Conservation (phyloP, 2,329 filamentous ascomycete species). For the Rhynchosporium graminicola region DNA sequence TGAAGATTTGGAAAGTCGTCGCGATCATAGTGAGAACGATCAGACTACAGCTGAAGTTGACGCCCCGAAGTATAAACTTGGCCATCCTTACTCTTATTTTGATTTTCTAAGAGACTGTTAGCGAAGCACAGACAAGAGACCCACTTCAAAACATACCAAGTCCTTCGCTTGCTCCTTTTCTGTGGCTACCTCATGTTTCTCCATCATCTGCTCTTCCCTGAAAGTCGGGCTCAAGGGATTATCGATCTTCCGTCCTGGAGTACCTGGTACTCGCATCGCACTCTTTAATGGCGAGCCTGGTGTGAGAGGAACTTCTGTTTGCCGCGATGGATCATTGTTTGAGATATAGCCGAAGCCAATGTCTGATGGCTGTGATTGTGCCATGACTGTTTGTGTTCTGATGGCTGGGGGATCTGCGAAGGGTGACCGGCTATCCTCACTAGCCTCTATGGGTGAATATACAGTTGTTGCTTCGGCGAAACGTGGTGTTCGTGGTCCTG, state of each 20-base stretch:
- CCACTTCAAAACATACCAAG: constrained; percentile 60
- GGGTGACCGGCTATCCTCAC: constrained; percentile 49
- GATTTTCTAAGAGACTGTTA: constrained; percentile 69
- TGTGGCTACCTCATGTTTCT: constrained; percentile 78
- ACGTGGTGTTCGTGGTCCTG: constrained; percentile 58
- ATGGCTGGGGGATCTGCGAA: constrained; percentile 61
- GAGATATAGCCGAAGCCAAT: constrained; percentile 91
- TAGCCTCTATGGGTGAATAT: constrained; percentile 70
- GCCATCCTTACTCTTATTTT: constrained; percentile 89
- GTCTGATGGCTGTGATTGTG: constrained; percentile 75
- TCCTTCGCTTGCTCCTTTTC: constrained; percentile 88
- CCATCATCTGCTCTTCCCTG: constrained; percentile 79
- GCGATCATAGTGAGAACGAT: constrained; percentile 91
- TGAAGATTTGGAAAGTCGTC: constrained; percentile 89
- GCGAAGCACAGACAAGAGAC: constrained; percentile 21
- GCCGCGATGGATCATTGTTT: constrained; percentile 53
- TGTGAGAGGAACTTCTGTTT: constrained; percentile 63
- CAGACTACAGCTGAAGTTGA: constrained; percentile 95
- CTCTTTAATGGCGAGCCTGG: constrained; percentile 84
- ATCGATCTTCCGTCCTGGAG: constrained; percentile 68
- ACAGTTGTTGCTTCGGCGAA: constrained; percentile 81
- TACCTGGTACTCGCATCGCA: constrained; percentile 84
- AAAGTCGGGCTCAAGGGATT: constrained; percentile 92
- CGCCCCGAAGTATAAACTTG: constrained; percentile 90
- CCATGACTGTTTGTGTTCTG: constrained; percentile 50